These are phyloP conservation scores for Neurospora sp. DNA, from an alignment of 2,329 filamentous ascomycete genomes.

Conservation along the genomic window DNA sequence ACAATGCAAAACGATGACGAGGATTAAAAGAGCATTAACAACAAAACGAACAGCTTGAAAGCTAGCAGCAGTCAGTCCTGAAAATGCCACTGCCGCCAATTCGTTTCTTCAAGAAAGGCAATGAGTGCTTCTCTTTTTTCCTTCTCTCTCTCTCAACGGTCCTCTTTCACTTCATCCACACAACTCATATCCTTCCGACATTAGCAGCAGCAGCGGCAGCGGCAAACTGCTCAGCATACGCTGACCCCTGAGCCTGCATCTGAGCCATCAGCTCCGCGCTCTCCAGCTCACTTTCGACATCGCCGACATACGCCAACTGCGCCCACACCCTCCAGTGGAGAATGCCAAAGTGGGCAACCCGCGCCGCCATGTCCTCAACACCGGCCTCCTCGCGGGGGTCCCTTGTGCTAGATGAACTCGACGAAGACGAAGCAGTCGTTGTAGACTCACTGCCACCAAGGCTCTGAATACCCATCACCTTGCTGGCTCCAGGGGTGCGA, in stretches of 20 bases:
- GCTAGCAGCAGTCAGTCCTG: neutral
- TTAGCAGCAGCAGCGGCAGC: neutral
- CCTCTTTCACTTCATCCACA: neutral
- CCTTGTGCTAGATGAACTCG: conserved; percentile 19
- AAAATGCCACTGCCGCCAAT: neutral
- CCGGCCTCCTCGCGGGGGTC: conserved; percentile 42
- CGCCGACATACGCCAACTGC: conserved; percentile 56
- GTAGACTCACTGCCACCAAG: neutral
- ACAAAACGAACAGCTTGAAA: neutral
- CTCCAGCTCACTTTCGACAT: conserved; percentile 21
- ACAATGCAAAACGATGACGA: neutral
- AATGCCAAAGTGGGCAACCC: conserved; percentile 72
- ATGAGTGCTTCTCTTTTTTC: conserved; percentile 38
- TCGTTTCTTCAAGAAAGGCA: conserved; percentile 85
- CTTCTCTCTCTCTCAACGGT: neutral
- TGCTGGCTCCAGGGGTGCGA: conserved; percentile 18
- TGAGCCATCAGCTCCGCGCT: neutral
- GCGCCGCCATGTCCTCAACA: conserved; percentile 60
- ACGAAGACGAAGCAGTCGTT: neutral
- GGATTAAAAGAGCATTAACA: neutral
- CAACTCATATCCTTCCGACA: neutral
- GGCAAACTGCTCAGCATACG: neutral
- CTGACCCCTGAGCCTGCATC: neutral
- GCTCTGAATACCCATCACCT: conserved; percentile 14
- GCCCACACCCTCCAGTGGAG: conserved; percentile 89